Evolutionary conservation across 73 alveolate species (phyloP).

Genomic region (Tetrahymena thermophila): DNA sequence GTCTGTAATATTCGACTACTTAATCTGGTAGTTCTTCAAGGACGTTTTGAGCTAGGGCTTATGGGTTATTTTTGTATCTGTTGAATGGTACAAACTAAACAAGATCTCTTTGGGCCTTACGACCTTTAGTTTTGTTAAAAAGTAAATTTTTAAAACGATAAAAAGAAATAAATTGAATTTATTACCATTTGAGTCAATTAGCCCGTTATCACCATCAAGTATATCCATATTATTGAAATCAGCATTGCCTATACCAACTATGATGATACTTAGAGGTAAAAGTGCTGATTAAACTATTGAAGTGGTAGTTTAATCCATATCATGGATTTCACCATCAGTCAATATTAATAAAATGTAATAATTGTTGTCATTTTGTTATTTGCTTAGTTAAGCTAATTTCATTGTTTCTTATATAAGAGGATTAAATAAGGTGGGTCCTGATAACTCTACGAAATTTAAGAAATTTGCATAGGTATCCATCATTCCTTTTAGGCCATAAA

Average conservation of each 20-base stretch:
- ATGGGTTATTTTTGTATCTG: slow-evolving; percentile 58
- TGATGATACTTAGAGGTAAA: slow-evolving; percentile 77
- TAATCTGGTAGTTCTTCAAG: slow-evolving; percentile 78
- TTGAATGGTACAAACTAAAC: slow-evolving; percentile 80
- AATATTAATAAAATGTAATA: slow-evolving; percentile 81
- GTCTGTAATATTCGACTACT: slow-evolving; percentile 35
- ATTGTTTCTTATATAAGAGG: slow-evolving; percentile 50
- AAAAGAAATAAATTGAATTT: slow-evolving; percentile 1
- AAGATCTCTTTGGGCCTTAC: slow-evolving; percentile 74
- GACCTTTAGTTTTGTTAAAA: slow-evolving; percentile 36
- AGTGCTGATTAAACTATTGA: slow-evolving; percentile 59
- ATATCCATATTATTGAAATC: slow-evolving; percentile 64
- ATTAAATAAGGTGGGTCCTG: slow-evolving; percentile 79
- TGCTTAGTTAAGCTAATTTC: slow-evolving; percentile 47
- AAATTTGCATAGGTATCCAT: slow-evolving; percentile 55
- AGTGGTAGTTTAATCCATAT: slow-evolving; percentile 66
- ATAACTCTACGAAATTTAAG: slow-evolving; percentile 44
- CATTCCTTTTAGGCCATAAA: slow-evolving; percentile 52
- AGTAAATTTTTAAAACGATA: not conserved
- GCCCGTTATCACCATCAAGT: slow-evolving; percentile 90
- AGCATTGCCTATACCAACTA: slow-evolving; percentile 82
- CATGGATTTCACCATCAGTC: slow-evolving; percentile 95
- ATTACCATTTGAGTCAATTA: not conserved
- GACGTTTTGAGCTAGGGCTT: slow-evolving; percentile 62
- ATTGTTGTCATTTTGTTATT: slow-evolving; percentile 26